Evolutionary conservation across 192 early-diverging fungal genomes (phyloP).

Genomic region (Linnemannia zychae): DNA sequence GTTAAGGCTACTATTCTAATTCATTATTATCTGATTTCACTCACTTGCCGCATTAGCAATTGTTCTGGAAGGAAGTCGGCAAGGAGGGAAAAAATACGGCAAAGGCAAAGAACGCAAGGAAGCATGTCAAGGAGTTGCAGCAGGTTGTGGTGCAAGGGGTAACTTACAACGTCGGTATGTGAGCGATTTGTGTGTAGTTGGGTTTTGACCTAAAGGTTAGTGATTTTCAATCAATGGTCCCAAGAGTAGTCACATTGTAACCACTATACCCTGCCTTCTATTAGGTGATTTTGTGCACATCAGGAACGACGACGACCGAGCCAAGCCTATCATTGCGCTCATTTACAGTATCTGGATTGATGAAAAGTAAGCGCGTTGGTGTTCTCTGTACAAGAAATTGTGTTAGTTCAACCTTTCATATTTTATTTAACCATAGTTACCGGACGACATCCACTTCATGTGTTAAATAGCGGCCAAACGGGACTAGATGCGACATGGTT

Average conservation of each 20-base stretch:
- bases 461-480: constrained; percentile 40
- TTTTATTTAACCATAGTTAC: too few species aligned
- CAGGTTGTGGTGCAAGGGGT: constrained; percentile 20
- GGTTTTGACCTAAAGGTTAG: neutral
- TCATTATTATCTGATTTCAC: neutral
- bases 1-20: neutral
- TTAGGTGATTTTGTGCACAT: constrained; percentile 78
- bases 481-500: constrained; percentile 71
- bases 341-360: constrained; percentile 67
- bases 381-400: neutral
- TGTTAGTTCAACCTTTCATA: too few species aligned
- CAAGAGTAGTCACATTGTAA: neutral
- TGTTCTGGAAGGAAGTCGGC: constrained; percentile 56
- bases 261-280: neutral
- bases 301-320: constrained; percentile 64
- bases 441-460: too few species aligned
- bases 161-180: constrained; percentile 44
- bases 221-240: too few species aligned
- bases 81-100: constrained; percentile 23
- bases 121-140: constrained; percentile 31
- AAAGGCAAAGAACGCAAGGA: constrained; percentile 37
- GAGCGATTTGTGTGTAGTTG: neutral
- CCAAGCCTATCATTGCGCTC: constrained; percentile 73
- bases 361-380: constrained; percentile 39
- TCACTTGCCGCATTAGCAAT: constrained; percentile 8